Conservation (phyloP, 2,329 filamentous ascomycete species). For the Colletotrichum tofieldiae region DNA sequence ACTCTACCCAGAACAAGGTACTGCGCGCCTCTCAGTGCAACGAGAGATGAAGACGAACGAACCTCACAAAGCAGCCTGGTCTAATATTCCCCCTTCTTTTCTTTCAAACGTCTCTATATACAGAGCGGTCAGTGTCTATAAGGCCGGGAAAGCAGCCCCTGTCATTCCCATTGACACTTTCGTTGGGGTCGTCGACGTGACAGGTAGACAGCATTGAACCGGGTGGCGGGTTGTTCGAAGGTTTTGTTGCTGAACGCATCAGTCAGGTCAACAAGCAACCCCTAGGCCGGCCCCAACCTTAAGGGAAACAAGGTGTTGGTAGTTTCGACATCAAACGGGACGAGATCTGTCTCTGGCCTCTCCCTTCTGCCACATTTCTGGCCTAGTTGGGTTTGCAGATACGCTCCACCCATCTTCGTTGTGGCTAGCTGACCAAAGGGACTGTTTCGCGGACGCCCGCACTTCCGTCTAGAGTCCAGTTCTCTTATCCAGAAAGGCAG, state of each 20-base stretch:
- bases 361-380: neutral
- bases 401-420: neutral
- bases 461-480: neutral
- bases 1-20: conserved; percentile 20
- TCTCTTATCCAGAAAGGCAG: too few species aligned
- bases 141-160: neutral
- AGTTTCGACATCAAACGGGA: conserved; percentile 28
- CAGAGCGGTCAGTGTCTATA: neutral
- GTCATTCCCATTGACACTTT: too few species aligned
- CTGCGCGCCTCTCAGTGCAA: conserved; percentile 1
- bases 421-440: neutral
- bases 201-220: neutral
- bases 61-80: neutral
- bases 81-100: too few species aligned
- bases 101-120: too few species aligned
- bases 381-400: neutral
- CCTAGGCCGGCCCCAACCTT: conserved; percentile 18
- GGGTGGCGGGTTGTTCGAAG: neutral
- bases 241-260: conserved; percentile 5
- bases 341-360: conserved; percentile 5
- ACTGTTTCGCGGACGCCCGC: neutral
- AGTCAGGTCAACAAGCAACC: conserved; percentile 5
- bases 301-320: conserved; percentile 22
- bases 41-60: neutral
- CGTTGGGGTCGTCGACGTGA: neutral